These are phyloP conservation scores for Ascoidea tarda DNA, from an alignment of 805 yeast species.

Conservation along the genomic window DNA sequence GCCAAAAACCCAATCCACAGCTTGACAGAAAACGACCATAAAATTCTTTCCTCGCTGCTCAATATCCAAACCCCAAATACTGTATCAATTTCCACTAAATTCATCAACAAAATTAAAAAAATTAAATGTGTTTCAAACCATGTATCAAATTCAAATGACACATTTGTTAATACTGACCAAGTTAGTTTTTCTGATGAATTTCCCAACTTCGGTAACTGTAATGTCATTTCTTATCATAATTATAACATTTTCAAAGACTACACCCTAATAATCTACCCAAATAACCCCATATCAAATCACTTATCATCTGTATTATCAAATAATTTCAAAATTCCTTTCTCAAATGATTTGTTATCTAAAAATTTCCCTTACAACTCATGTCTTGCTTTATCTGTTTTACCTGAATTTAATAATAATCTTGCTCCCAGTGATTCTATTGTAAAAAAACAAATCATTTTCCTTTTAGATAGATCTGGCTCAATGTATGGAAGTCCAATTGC, in stretches of 20 bases:
- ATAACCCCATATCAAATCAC: no score
- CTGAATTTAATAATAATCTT: background rate
- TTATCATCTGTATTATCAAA: background rate
- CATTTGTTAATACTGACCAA: background rate
- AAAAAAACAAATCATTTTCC: background rate
- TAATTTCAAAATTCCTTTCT: background rate
- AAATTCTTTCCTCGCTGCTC: no score
- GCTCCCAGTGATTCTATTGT: background rate
- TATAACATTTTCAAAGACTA: no score
- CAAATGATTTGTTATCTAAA: no score
- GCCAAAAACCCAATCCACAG: background rate
- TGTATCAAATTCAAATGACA: background rate
- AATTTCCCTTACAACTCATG: background rate
- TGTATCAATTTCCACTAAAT: background rate
- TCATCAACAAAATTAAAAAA: no score
- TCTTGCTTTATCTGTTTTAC: background rate
- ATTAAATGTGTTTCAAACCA: background rate
- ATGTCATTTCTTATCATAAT: background rate
- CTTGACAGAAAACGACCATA: background rate
- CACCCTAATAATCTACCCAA: no score
- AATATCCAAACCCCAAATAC: no score
- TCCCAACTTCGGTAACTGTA: background rate
- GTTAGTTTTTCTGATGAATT: background rate
- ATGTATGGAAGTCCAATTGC: background rate
- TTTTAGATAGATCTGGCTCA: background rate